phyloP scores from a whole-genome alignment of 1,284 basidiomycete species.

The Earliella scabrosa region DNA sequence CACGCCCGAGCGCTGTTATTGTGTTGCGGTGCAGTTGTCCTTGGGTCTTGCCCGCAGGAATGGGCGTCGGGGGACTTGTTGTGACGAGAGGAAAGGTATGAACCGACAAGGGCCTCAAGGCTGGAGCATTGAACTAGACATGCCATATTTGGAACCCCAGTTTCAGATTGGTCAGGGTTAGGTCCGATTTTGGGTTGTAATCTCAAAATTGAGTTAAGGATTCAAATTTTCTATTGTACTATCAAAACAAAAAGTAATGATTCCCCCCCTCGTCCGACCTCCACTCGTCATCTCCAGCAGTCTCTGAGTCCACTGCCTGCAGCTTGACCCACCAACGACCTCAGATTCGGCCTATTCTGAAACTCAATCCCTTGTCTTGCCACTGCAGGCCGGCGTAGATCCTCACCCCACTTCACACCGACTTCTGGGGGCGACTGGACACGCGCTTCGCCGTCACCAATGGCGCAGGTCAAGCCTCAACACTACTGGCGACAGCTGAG shows the following conservation, averaged over 20 bases:
- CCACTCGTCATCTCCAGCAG: neutral
- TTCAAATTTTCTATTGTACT: neutral
- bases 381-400: too few species aligned
- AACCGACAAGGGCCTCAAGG: too few species aligned
- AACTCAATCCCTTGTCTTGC: too few species aligned
- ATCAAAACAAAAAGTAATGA: too few species aligned
- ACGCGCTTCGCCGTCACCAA: constrained; percentile 16
- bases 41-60: neutral
- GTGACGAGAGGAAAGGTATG: too few species aligned
- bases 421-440: too few species aligned
- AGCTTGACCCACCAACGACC: too few species aligned
- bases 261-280: too few species aligned
- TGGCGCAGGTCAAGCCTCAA: constrained; percentile 60
- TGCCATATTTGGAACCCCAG: neutral
- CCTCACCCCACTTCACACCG: too few species aligned
- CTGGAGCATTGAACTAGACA: neutral
- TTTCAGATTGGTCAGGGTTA: neutral
- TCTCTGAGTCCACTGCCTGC: too few species aligned
- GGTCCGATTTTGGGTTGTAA: neutral
- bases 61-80: too few species aligned
- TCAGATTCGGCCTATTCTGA: too few species aligned
- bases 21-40: neutral
- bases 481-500: constrained; percentile 79
- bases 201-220: neutral
- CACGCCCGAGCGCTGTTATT: neutral